Base-by-base conservation (phyloP, 2,329 filamentous ascomycete genomes). In the Colletotrichum melonis region DNA sequence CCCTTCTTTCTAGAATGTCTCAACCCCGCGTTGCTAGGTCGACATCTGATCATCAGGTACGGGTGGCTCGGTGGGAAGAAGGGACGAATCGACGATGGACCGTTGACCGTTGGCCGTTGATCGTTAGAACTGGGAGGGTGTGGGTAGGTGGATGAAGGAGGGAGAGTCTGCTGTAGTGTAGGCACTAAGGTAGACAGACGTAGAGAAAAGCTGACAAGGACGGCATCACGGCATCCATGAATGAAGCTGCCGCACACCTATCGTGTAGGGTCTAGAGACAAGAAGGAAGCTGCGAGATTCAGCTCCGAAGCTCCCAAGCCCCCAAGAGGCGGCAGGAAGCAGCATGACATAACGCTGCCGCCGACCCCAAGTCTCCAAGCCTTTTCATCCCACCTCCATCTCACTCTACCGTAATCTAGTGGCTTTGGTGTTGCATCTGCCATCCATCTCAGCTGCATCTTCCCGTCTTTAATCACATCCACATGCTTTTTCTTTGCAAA, bases 401-500 rank as follows among this genome's bases (percentile, higher is more conserved):
- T 24, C 11, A 4, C 26, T 46, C 38, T 42, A 42, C 38, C 16
- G 38, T 16, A 42, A 42, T 56, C 22, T 32, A 26, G 11, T 54
- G 38, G 59, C 70, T 59, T 60, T 69, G 19, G 38, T 66, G 42
- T 56, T 69, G 66, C 66, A 64, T 69, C 30, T 35, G 9, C 55
- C 66, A 49, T 28, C 11, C 56, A 54, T 56, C 57, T 24, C 24
- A 24, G 57, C 52, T 69, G 70, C 70, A 56, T 55, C 67, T 71
- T 73, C 60, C 67, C 60, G 67, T 56, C 46, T 71, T 9, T 26
- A 62, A 58, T 65, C 70, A 70, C 67, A 73, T 38, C 49, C 63
- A 56, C 32, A 28, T 56, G 30, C 22, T 26, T 63, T 49, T 62
- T 35, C 26, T 35, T n/a, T 19, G n/a, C 42, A 49, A 49, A 49